Base-by-base conservation (phyloP, 1,284 basidiomycete species). In the Puccinia brachypodii region DNA sequence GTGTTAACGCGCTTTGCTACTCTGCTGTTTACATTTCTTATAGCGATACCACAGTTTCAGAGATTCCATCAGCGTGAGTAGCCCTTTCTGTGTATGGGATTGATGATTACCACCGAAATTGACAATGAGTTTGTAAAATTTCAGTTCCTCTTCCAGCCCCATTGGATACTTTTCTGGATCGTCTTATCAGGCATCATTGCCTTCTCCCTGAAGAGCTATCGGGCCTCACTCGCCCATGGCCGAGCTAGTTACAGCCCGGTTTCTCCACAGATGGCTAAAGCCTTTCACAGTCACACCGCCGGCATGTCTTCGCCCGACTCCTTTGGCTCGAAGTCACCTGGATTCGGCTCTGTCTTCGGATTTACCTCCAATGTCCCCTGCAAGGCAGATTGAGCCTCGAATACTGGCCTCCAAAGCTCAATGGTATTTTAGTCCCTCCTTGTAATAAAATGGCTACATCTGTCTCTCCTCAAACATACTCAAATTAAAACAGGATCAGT, bases 381-480 rank as follows among this genome's bases (percentile, higher is more conserved):
- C 68, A 71, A 71, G 68, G 7, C 68, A 1, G 68, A 71, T 50
- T 71, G 68, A 71, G 13, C 31, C 31, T 50, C 47, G n/a, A 50
- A 16, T n/a, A n/a, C n/a, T n/a, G n/a, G n/a, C n/a, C n/a, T n/a
- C n/a, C n/a, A n/a, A n/a, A n/a, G n/a, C n/a, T n/a, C n/a, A n/a
- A n/a, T n/a, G n/a, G n/a, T n/a, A n/a, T n/a, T n/a, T n/a, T n/a
- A n/a, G n/a, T n/a, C n/a, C n/a, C n/a, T n/a, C n/a, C n/a, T n/a
- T n/a, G n/a, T n/a, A n/a, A n/a, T n/a, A n/a, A n/a, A n/a, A n/a
- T n/a, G n/a, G n/a, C n/a, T n/a, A n/a, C n/a, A n/a, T n/a, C n/a
- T n/a, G n/a, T n/a, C n/a, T n/a, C n/a, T n/a, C n/a, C n/a, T n/a
- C n/a, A n/a, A n/a, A n/a, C n/a, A n/a, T n/a, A n/a, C n/a, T n/a